Percentiles rank a stretch among this genome's conserved stretches.
Evolutionary conservation across 257 asterid genomes (phyloP).

Genomic region (Fraxinus americana): DNA sequence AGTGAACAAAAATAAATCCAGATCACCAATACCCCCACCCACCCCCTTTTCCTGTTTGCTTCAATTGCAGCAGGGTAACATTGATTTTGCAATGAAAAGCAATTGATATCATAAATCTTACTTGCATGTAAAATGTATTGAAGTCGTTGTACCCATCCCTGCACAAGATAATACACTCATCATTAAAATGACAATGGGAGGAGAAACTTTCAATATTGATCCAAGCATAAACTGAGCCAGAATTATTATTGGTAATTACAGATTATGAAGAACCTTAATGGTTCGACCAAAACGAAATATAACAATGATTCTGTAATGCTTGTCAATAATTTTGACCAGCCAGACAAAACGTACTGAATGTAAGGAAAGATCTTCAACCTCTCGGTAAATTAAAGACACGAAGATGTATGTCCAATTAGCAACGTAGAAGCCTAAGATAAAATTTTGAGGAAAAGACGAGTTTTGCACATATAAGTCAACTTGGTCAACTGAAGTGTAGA

Average conservation of each 20-base stretch:
- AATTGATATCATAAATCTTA: constrained; percentile 48
- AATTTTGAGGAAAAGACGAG: background rate
- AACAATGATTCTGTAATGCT: background rate
- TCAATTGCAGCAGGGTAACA: constrained; percentile 11
- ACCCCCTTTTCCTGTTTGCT: background rate
- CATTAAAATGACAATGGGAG: constrained; percentile 29
- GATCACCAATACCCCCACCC: constrained; percentile 3
- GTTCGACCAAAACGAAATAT: constrained; percentile 1
- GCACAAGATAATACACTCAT: constrained; percentile 46
- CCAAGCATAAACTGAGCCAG: constrained; percentile 26
- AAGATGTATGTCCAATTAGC: background rate
- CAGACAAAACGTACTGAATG: background rate
- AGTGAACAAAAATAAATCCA: constrained; percentile 21
- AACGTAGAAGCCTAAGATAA: background rate
- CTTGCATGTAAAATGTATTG: constrained; percentile 99
- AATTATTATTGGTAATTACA: constrained; percentile 15
- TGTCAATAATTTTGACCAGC: background rate
- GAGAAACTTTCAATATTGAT: constrained; percentile 17
- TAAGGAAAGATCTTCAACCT: background rate
- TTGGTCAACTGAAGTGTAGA: background rate
- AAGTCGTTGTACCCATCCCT: constrained; percentile 99
- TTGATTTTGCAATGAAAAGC: constrained; percentile 23
- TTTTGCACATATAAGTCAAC: background rate
- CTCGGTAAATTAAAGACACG: background rate
- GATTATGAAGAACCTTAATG: background rate